These are phyloP conservation scores for Trichocladium antarcticum DNA, from an alignment of 495 filamentous ascomycete genomes.

Conservation along the genomic window DNA sequence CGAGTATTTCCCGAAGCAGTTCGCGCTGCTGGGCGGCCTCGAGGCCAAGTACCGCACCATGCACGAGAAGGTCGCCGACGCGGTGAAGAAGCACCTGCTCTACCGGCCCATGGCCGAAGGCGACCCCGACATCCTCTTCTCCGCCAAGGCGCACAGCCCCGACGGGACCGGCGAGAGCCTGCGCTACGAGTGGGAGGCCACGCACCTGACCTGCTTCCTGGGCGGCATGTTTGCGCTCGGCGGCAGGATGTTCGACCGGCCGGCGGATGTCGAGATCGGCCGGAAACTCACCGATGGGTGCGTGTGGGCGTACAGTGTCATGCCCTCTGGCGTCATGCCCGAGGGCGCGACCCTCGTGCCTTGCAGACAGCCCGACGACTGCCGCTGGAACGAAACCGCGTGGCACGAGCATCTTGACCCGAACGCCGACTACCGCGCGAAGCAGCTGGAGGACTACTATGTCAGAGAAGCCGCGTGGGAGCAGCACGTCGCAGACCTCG, in stretches of 20 bases:
- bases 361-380: conserved; percentile 55
- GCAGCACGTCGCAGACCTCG: conserved; percentile 15
- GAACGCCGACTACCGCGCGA: conserved; percentile 22
- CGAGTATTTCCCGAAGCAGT: conserved; percentile 87
- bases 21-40: conserved; percentile 67
- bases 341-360: conserved; percentile 56
- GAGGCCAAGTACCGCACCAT: conserved; percentile 70
- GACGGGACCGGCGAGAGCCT: conserved; percentile 32
- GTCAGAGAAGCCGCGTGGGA: conserved; percentile 26
- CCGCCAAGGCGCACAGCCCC: conserved; percentile 37
- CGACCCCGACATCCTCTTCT: conserved; percentile 66
- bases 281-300: conserved; percentile 81
- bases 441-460: conserved; percentile 33
- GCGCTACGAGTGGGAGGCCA: conserved; percentile 46
- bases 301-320: conserved; percentile 82
- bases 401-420: conserved; percentile 52
- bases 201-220: conserved; percentile 79
- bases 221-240: conserved; percentile 92
- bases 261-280: conserved; percentile 71
- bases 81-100: conserved; percentile 63
- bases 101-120: conserved; percentile 76
- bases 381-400: conserved; percentile 63
- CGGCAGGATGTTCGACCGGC: conserved; percentile 71
- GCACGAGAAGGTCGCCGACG: conserved; percentile 63
- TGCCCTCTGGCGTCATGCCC: conserved; percentile 81